Base-by-base conservation (phyloP, 192 early-diverging fungal genomes). In the Phlyctochytrium planicorne region DNA sequence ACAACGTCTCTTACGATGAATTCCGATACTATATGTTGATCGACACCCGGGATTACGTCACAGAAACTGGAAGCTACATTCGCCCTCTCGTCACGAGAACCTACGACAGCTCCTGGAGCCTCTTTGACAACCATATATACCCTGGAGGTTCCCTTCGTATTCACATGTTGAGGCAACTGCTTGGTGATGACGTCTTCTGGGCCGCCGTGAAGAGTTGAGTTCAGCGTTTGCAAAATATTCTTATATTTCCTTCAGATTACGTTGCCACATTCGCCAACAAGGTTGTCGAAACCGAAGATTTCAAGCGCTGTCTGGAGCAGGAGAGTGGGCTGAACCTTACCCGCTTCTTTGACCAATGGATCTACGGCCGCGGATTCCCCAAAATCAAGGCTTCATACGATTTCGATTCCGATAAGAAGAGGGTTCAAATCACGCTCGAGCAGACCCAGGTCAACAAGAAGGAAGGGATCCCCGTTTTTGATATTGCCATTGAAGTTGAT, bases 261-360 rank as follows among this genome's bases (percentile, higher is more conserved):
- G 69, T 85, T 53, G 53, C 69, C n/a, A 65, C 59, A 3, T 81
- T 66, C 63, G 73, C 68, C 2, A 53, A 62, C 30, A 68, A 77
- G 34, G 73, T 67, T 1, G 83, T 81, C 12, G 78, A 83, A 62
- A 85, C 83, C 0, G 76, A 78, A 32, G 80, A 82, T 62, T 97
- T 78, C 79, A 91, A 69, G 75, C 85, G 63, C 74, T 84, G 57
- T 89, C 88, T 77, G 84, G 92, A 64, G 88, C 36, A 88, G 66
- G 88, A 92, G 34, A 91, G 91, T 66, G 91, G 93, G 25, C 75
- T 93, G 2, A 93, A 91, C 65, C 69, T 89, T 16, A 86, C 88
- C 71, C 75, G 71, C 33, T 96, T 97, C 67, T 83, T 89, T 32
- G 90, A 92, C 25, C 93, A 97, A 75, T 97, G 95, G 95, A 82